Evolutionary conservation across 306 rosid genomes (phyloP), one percentile per base, ranked within the genome.

Genomic region (Cajanus cajan): DNA sequence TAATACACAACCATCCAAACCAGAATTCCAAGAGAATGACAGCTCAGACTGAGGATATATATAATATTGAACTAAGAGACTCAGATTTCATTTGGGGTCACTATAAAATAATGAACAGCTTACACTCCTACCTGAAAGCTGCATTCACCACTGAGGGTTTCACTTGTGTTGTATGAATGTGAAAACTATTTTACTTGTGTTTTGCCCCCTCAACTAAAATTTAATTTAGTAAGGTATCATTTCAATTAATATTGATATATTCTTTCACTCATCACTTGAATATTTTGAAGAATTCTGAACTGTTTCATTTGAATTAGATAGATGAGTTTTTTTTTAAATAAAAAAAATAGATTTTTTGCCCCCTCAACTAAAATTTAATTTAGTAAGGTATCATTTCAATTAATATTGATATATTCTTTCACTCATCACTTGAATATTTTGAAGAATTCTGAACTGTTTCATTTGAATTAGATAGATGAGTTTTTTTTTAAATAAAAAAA

Each of bases 1-100:
- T 85, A 83, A 88, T 80, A 83, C 85, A 83, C 82, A 74, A 83
- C 52, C 78, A 80, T 83, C 84, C 91, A 78, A 78, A 83, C 78
- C 79, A 78, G 55, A 81, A 83, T 83, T 88, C 85, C 91, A 81
- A 81, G 57, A 68, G 83, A 82, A 81, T 85, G 83, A 71, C 83
- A 83, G 0, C 83, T 83, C 80, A 71, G 39, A 48, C n/a, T 6
- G 55, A 8, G 25, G 41, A 78, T 71, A 45, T 43, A 54, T 71
- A 45, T 36, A 54, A 22, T 62, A 75, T 79, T 68, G 15, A 55
- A 79, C 8, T n/a, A 11, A 31, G 19, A 37, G 65, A 87, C 82
- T 85, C 19, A 34, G 82, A 87, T 87, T 66, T 65, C n/a, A n/a
- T 28, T 28, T 28, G 10, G 84, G 54, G 34, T 78, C 41, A 69